Conservation (phyloP, 495 filamentous ascomycete species). For the Annulohypoxylon bovei region DNA sequence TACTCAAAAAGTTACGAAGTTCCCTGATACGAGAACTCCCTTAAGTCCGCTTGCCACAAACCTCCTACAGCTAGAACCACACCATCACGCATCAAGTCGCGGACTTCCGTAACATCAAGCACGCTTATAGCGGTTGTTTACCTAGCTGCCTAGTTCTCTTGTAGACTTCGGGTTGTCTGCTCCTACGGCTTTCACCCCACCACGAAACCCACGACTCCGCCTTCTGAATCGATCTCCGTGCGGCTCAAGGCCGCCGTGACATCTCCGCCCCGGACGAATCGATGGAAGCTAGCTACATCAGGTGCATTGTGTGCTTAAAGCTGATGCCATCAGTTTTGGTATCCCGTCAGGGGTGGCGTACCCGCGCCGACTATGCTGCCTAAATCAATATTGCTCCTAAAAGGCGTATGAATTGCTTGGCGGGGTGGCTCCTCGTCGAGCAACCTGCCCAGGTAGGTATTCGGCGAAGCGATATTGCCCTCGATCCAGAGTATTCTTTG, state of each 20-base stretch:
- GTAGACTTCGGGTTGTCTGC: conserved; percentile 16
- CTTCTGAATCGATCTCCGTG: conserved; percentile 2
- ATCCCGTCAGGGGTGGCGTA: neutral
- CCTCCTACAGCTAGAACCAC: conserved; percentile 6
- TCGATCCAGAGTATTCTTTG: neutral
- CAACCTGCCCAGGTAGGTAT: neutral
- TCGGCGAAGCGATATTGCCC: neutral
- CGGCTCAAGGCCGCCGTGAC: conserved; percentile 18
- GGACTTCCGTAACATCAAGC: neutral
- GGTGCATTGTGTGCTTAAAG: neutral
- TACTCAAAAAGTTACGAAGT: conserved; percentile 13
- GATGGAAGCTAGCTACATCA: neutral
- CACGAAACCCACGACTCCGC: conserved; percentile 18
- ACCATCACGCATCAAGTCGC: neutral
- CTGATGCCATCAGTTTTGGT: neutral
- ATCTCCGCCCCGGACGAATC: conserved; percentile 5
- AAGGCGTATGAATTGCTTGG: neutral
- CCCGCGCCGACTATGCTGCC: neutral
- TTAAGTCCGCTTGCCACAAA: conserved; percentile 6
- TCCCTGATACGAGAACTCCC: conserved; percentile 12
- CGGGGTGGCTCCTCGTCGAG: neutral
- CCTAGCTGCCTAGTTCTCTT: conserved; percentile 6
- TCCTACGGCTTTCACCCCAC: conserved; percentile 31
- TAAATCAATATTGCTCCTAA: neutral
- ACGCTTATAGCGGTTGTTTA: conserved; percentile 19